Evolutionary conservation across 1,284 basidiomycete species (phyloP), one percentile per base, ranked within the genome.

Genomic region (Pterula multifida): DNA sequence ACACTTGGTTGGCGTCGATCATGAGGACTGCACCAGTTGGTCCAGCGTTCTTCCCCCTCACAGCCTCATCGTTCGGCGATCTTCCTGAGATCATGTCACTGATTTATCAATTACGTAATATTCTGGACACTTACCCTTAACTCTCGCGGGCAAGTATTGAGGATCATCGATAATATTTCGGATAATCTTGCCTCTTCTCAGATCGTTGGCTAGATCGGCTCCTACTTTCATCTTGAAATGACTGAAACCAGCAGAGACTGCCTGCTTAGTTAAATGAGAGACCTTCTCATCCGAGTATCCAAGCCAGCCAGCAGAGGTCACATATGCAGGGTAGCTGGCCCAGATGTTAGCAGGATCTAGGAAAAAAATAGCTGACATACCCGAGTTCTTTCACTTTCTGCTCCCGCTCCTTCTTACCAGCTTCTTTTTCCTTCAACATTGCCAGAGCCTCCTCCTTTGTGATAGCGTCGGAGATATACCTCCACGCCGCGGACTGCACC

Each of bases 171-270:
- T 95, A 67, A 97, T 90, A 49, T 83, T 87, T 52, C 94, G 81
- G 60, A 97, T 93, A 58, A 96, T 75, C 57, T 76, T 78, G 39
- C 90, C 90, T 55, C 94, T 81, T 48, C 90, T 83, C 49, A 94
- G 71, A 68, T 97, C 94, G 61, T 86, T 83, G 36, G 79, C 78
- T 49, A 78, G 72, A 65, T 88, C 76, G 32, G 86, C 84, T 50
- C 94, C 94, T 55, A 98, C 92, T 71, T 97, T 97, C 83, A 95
- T 92, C 72, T 94, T 94, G 77, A 95, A 94, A 68, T 93, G 90
- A 70, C 90, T 91, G 78, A 95, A 95, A 25, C 93, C 93, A 48
- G 79, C 80, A 23, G 75, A 67, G 49, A 98, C 74, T 25, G 92
- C 89, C 62, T 90, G 87, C 60, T 83, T 84, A 2, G 90, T 96